Evolutionary conservation across 345 rosid species (phyloP), one percentile per base, ranked within the genome.

Genomic region (Salix suchowensis): DNA sequence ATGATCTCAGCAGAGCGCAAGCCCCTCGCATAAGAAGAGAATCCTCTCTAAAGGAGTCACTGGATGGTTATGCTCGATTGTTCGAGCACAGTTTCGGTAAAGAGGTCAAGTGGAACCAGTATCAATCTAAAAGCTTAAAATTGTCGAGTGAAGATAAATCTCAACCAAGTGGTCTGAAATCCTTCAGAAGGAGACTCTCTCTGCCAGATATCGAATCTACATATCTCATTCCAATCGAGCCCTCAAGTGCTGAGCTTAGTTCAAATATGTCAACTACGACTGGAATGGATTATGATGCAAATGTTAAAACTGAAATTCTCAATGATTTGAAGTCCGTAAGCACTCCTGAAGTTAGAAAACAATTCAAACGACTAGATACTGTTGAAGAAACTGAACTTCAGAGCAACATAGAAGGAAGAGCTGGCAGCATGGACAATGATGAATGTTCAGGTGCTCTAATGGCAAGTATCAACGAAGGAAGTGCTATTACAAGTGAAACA

Each of bases 121-220:
- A 48, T 36, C 66, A 89, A 62, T 89, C 97, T 2, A 84, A 62
- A 85, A 93, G 96, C 84, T 84, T 92, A 70, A 96, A 77, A 70
- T 76, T 90, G 85, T 80, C 83, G 36, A 74, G 65, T 32, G 94
- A 91, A 74, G 90, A 84, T 40, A 88, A 77, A 61, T 71, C 46
- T 40, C 71, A 79, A 28, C 62, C 85, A 1, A 75, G 77, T n/a
- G 83, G 77, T 67, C 82, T 88, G 32, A 82, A 78, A 58, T 85
- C 91, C 82, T 89, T 87, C 81, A 82, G 88, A 73, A 85, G 99
- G 80, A 81, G 91, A 78, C 93, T 91, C 37, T 93, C 99, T 61
- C 76, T 96, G 76, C 88, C 98, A 23, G 94, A 91, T 71, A 87
- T 89, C 44, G 97, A 93, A 50, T 88, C 88, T 61, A 80, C 91